These are phyloP conservation scores for Kuraishia hungarica DNA, from an alignment of 805 yeast genomes.

Conservation along the genomic window DNA sequence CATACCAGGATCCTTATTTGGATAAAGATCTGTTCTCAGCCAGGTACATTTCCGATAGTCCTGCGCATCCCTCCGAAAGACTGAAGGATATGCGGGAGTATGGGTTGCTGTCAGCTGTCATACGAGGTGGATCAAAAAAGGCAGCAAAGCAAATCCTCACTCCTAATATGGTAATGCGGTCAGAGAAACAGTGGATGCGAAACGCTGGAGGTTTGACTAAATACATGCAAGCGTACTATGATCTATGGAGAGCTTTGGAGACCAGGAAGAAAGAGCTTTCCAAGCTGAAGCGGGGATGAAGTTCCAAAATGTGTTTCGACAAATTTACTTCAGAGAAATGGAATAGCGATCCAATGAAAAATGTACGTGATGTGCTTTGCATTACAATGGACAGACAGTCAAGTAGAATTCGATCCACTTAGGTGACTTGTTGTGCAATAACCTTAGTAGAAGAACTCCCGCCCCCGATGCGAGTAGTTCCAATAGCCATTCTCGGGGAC, in stretches of 20 bases:
- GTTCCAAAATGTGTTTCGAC: too few species aligned
- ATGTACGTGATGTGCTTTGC: too few species aligned
- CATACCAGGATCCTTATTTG: too few species aligned
- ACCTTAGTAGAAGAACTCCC: too few species aligned
- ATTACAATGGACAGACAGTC: too few species aligned
- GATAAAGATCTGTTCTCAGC: neutral
- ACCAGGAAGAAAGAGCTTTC: neutral
- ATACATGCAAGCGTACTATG: neutral
- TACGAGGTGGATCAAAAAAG: neutral
- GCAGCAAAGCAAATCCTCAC: neutral
- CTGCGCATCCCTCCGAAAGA: neutral
- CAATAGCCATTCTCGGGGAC: too few species aligned
- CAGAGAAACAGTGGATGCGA: neutral
- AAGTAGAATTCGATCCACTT: too few species aligned
- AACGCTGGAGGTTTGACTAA: neutral
- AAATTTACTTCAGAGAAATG: too few species aligned
- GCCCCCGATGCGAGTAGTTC: too few species aligned
- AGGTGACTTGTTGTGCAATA: too few species aligned
- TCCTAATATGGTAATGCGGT: neutral
- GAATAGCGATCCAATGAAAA: too few species aligned
- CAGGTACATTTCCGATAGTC: neutral
- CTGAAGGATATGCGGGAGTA: neutral
- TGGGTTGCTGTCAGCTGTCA: neutral
- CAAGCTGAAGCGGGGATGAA: neutral
- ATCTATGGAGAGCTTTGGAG: conserved; percentile 1